Evolutionary conservation across 176 grass and related monocot species (phyloP), one percentile per base, ranked within the genome.

Genomic region (Otatea glauca): DNA sequence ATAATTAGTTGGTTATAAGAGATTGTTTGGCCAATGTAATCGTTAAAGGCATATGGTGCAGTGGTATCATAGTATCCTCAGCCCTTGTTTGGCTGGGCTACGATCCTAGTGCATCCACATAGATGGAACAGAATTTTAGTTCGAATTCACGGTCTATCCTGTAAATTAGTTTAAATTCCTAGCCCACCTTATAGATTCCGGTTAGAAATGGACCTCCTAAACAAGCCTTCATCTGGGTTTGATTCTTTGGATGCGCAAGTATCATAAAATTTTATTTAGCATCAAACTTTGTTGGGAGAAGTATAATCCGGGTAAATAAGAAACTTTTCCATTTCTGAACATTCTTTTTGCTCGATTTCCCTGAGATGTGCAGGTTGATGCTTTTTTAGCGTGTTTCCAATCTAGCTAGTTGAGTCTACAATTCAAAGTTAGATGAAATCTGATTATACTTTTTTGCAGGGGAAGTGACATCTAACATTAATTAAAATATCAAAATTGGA

Each of bases 171-270:
- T n/a, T n/a, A n/a, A n/a, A n/a, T n/a, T n/a, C n/a, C n/a, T n/a
- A n/a, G n/a, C n/a, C n/a, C n/a, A n/a, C n/a, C n/a, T n/a, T n/a
- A n/a, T n/a, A n/a, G n/a, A n/a, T n/a, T n/a, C n/a, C n/a, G n/a
- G n/a, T n/a, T n/a, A n/a, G n/a, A n/a, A n/a, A n/a, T n/a, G n/a
- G n/a, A n/a, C n/a, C n/a, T n/a, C n/a, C n/a, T n/a, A n/a, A n/a
- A n/a, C n/a, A n/a, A n/a, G n/a, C n/a, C n/a, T n/a, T n/a, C n/a
- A n/a, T n/a, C n/a, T n/a, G n/a, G n/a, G 91, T 95, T 98, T 87
- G 93, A 95, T 95, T 93, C 80, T 85, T 87, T 21, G 83, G 91
- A 93, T 93, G 91, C 89, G 89, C 91, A 94, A 1, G 0, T 5
- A 9, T 11, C 3, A 0, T 38, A 0, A 1, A 16, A 1, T 50